Base-by-base conservation (phyloP, 2,329 filamentous ascomycete species). In the Clarireedia homoeocarpa region DNA sequence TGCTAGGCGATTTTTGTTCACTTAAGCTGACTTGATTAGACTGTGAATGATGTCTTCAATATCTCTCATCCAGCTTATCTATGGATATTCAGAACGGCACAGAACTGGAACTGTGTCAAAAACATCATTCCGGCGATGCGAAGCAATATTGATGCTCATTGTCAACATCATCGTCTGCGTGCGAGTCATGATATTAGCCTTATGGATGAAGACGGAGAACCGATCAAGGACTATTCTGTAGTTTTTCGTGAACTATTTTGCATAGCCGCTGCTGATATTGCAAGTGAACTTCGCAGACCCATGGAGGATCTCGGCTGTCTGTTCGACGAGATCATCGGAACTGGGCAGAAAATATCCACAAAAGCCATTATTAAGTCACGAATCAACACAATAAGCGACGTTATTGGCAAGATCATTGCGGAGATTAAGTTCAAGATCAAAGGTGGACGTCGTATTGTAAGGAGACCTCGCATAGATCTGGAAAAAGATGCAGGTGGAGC, bases 211-310 rank as follows among this genome's bases (percentile, higher is more conserved):
- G 72, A 84, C 60, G 75, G 80, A 1, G 77, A 82, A 23, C 73
- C 82, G 12, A 80, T 86, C 52, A 76, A 82, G 10, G 80, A 89
- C 58, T 92, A 92, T 68, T 85, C 89, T 36, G 74, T 85, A 15
- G 77, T 91, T 1, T 91, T 95, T 68, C 84, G 89, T 24, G 88
- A 95, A 67, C 77, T 91, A 9, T 95, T 95, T 69, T 95, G 89
- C 66, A 77, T 89, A 9, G 86, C 89, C 2, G 89, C 90, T 1
- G 77, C 84, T 5, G 81, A 84, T n/a, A 78, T 95, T 6, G 87
- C 90, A 0, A 76, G 80, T 12, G 80, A 82, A 52, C 75, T 91
- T 60, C 81, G 82, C 58, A 79, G 81, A 44, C 77, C 80, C 3
- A 71, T 92, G 2, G 76, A 80, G 6, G 76, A 83, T 4, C 71